A percentile compares a stretch with the other conserved stretches of the same genome.
Conservation (phyloP, 23 red algal species). For the Pyropia yezoensis region DNA sequence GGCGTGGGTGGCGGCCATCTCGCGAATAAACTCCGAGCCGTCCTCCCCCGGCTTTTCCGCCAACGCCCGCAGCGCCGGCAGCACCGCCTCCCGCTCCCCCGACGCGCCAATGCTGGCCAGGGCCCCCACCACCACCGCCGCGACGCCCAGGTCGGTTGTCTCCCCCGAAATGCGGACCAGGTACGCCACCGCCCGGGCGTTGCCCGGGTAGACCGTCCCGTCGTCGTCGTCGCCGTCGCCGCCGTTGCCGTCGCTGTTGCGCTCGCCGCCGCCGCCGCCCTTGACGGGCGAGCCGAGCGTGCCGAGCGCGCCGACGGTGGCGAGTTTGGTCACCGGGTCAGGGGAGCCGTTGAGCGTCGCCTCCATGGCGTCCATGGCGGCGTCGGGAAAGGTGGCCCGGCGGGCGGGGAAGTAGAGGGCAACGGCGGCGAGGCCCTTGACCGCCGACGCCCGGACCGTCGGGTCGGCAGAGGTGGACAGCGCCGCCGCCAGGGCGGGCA, state of each 20-base stretch:
- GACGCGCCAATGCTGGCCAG: conserved; percentile 29
- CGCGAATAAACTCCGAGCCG: too few relatives aligned
- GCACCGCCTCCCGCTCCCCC: conserved; percentile 1
- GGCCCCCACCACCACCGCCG: conserved; percentile 26
- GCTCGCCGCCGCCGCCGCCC: too few relatives aligned
- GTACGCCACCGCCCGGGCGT: conserved; percentile 11
- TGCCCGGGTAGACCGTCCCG: not conserved
- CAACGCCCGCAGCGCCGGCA: too few relatives aligned
- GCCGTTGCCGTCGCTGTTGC: too few relatives aligned
- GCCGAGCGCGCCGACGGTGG: conserved; percentile 30
- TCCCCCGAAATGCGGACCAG: conserved; percentile 3
- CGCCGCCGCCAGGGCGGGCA: conserved; percentile 8
- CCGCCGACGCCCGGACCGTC: conserved; percentile 31
- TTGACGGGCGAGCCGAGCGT: conserved; percentile 11
- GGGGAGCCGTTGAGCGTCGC: not conserved
- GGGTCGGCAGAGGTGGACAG: conserved; percentile 6
- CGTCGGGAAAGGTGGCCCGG: conserved; percentile 15
- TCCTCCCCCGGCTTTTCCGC: too few relatives aligned
- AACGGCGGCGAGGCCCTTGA: conserved; percentile 27
- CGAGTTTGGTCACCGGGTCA: conserved; percentile 46
- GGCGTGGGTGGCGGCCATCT: too few relatives aligned
- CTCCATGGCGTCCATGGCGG: conserved; percentile 23
- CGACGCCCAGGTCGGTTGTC: conserved; percentile 21
- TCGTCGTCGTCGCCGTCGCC: too few relatives aligned
- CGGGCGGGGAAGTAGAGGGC: conserved; percentile 24